Base-by-base conservation (phyloP, 2,329 filamentous ascomycete genomes). In the Pseudogymnoascus sp. region DNA sequence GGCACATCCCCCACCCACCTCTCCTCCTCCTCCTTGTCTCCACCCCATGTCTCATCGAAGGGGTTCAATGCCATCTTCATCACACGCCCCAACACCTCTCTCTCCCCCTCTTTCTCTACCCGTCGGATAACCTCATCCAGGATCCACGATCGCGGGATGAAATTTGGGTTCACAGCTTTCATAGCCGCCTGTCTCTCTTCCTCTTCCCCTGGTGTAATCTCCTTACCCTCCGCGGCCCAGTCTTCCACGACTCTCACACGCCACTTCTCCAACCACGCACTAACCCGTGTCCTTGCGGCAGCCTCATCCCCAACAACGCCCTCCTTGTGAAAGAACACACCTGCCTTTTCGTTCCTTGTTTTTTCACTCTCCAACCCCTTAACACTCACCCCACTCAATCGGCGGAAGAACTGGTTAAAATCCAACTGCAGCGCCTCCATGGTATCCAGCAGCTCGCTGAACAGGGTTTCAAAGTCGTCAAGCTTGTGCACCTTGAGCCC, bases 321-420 rank as follows among this genome's bases (percentile, higher is more conserved):
- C 67, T 93, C 90, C 4, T 79, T 77, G 70, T 94, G 88, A 78
- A 96, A 95, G 75, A 99, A 97, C 0, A 84, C 72, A 0, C 79
- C 79, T 0, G 92, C 90, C 7, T 79, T 76, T n/a, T 85, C 78
- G 64, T 81, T 81, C 59, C 90, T 78, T 57, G 79, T 76, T 18
- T 87, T 81, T 25, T 87, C 81, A 0, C 84, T 88, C 28, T 82
- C 80, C 6, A 96, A 70, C 4, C 90, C 82, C 0, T 74, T 74
- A 1, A 91, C 64, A 32, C 76, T 81, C 16, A 96, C 70, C 18
- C 76, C 74, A 59, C 87, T 88, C 0, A 99, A 78, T 7, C 87
- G 83, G 38, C 95, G 83, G 80, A 97, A 97, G 72, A 95, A 94
- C 69, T 95, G 89, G 70, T 96, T 90, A 74, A 97, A 99, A 72